A percentile compares a stretch with the other conserved stretches of the same genome.
Conservation (phyloP, 331 rosid species). For the Phaseolus coccineus region DNA sequence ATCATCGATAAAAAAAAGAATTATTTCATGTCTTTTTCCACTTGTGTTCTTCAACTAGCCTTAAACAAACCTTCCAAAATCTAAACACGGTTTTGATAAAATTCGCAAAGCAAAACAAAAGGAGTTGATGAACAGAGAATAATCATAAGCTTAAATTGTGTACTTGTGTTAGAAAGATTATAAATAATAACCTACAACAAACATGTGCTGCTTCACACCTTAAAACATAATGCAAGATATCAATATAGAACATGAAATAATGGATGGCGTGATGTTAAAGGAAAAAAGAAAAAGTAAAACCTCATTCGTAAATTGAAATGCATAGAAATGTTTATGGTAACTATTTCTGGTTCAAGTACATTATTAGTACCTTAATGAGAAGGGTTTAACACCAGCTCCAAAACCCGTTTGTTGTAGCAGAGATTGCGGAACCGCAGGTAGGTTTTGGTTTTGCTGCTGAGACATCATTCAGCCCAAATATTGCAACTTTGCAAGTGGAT, state of each 20-base stretch:
- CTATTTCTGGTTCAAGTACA: not conserved
- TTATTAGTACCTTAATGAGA: slow-evolving; percentile 61
- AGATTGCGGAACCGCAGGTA: slow-evolving; percentile 48
- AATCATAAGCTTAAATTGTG: not conserved
- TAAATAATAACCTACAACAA: slow-evolving; percentile 10
- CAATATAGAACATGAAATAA: slow-evolving; percentile 43
- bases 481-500: slow-evolving; percentile 33
- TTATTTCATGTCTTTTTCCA: not conserved
- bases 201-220: not conserved
- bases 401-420: slow-evolving; percentile 45
- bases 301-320: not conserved
- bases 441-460: slow-evolving; percentile 50
- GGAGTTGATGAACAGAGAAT: slow-evolving; percentile 32
- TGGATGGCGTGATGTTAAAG: not conserved
- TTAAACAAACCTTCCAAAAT: not conserved
- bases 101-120: not conserved
- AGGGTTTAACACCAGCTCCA: slow-evolving; percentile 49
- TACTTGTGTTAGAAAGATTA: slow-evolving; percentile 7
- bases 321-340: not conserved
- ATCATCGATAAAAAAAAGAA: not conserved
- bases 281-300: not conserved
- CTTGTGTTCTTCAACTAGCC: not conserved
- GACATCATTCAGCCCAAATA: slow-evolving; percentile 45
- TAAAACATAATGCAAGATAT: slow-evolving; percentile 5
- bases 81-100: not conserved